phyloP scores from a whole-genome alignment of 108 stramenopile species.

The Nitzschia sp. region DNA sequence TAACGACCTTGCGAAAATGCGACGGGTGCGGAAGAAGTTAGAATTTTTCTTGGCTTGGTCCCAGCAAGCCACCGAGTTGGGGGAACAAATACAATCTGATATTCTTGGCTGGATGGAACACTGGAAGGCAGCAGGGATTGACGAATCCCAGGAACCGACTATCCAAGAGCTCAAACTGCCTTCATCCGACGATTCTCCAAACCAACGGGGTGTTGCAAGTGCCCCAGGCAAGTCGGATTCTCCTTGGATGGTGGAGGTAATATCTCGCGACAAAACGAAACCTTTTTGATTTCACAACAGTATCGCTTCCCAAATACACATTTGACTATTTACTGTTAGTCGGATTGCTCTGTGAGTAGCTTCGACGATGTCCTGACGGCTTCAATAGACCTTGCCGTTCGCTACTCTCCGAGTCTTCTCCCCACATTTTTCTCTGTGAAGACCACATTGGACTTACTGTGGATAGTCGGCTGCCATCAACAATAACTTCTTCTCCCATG shows the following conservation, averaged over 20 bases:
- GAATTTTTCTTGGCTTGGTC: slow-evolving; percentile 54
- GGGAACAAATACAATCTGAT: background rate
- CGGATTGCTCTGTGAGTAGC: too few relatives aligned
- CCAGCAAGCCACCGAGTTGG: slow-evolving; percentile 9
- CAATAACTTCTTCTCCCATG: slow-evolving; percentile 6
- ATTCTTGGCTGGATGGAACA: slow-evolving; percentile 40
- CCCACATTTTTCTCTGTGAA: background rate
- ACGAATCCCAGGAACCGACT: background rate
- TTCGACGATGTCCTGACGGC: too few relatives aligned
- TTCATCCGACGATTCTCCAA: too few relatives aligned
- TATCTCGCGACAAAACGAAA: too few relatives aligned
- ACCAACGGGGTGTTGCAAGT: background rate
- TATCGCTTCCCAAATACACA: too few relatives aligned
- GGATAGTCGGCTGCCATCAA: background rate
- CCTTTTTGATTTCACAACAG: too few relatives aligned
- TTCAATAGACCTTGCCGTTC: background rate
- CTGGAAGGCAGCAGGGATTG: slow-evolving; percentile 33
- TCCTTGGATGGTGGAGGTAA: background rate
- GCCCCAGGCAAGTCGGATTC: background rate
- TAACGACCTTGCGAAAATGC: slow-evolving; percentile 6
- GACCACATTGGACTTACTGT: background rate
- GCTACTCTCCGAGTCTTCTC: background rate
- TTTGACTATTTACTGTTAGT: too few relatives aligned
- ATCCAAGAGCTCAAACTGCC: background rate
- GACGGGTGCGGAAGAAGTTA: slow-evolving; percentile 44